These are phyloP conservation scores for Kodamaea arcana DNA, from an alignment of 1,139 yeast genomes.

Conservation along the genomic window DNA sequence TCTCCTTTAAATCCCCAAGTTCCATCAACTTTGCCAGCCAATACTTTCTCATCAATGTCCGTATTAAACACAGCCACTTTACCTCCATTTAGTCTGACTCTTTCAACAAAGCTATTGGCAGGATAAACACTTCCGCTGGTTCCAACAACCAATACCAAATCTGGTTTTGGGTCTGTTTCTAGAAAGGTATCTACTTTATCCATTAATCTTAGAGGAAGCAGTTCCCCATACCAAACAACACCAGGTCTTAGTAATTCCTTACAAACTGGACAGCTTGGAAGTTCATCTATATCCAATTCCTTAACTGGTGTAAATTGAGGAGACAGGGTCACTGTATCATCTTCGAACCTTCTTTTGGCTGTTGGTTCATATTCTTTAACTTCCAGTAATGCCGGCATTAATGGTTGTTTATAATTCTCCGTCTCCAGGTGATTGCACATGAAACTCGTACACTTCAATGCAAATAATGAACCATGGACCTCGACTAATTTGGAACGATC, in stretches of 20 bases:
- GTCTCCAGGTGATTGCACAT: slow-evolving; percentile 59
- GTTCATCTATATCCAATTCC: slow-evolving; percentile 42
- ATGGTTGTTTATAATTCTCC: slow-evolving; percentile 55
- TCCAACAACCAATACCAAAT: slow-evolving; percentile 76
- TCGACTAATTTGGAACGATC: slow-evolving; percentile 48
- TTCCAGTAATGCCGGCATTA: slow-evolving; percentile 52
- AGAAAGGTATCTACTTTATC: slow-evolving; percentile 70
- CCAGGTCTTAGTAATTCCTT: slow-evolving; percentile 71
- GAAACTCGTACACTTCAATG: slow-evolving; percentile 70
- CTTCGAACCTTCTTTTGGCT: slow-evolving; percentile 8
- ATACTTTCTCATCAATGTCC: slow-evolving; percentile 46
- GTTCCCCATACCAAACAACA: slow-evolving; percentile 91
- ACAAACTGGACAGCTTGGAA: slow-evolving; percentile 81
- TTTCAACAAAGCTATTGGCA: slow-evolving; percentile 83
- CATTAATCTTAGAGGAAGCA: slow-evolving; percentile 60
- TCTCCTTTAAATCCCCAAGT: slow-evolving; percentile 79
- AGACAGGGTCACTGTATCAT: slow-evolving; percentile 19
- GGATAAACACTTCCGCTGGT: slow-evolving; percentile 88
- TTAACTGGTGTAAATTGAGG: slow-evolving; percentile 49
- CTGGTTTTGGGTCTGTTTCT: slow-evolving; percentile 51
- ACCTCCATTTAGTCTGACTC: slow-evolving; percentile 70
- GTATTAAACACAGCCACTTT: slow-evolving; percentile 81
- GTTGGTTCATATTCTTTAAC: slow-evolving; percentile 26
- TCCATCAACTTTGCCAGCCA: slow-evolving; percentile 37
- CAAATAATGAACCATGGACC: slow-evolving; percentile 76